Percentiles rank a stretch among this genome's conserved stretches.
phyloP scores from a whole-genome alignment of 2,329 filamentous ascomycete species.

The Trichoderma brevicompactum region DNA sequence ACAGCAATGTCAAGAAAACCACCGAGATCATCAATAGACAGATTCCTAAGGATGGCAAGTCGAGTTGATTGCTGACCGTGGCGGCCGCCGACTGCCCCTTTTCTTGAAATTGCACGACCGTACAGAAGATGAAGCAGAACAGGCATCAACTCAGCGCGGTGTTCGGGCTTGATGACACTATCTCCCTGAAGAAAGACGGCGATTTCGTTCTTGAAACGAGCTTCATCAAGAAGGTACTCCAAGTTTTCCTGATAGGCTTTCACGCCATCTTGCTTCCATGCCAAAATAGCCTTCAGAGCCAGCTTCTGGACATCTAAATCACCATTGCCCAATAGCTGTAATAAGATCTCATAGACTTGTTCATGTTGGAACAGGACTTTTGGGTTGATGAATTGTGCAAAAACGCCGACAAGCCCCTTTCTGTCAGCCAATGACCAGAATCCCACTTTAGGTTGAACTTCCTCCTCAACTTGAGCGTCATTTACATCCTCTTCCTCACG shows the following conservation, averaged over 20 bases:
- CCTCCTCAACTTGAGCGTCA: slow-evolving; percentile 42
- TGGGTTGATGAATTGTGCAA: slow-evolving; percentile 85
- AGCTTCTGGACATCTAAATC: slow-evolving; percentile 88
- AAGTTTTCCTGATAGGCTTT: slow-evolving; percentile 83
- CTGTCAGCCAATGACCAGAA: slow-evolving; percentile 79
- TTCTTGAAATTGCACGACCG: slow-evolving; percentile 83
- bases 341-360: slow-evolving; percentile 75
- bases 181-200: slow-evolving; percentile 82
- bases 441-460: slow-evolving; percentile 42
- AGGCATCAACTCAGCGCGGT: slow-evolving; percentile 77
- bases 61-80: slow-evolving; percentile 81
- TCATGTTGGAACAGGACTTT: slow-evolving; percentile 77
- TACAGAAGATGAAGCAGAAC: slow-evolving; percentile 87
- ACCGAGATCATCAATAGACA: slow-evolving; percentile 74
- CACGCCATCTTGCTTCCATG: slow-evolving; percentile 83
- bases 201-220: slow-evolving; percentile 91
- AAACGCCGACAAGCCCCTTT: slow-evolving; percentile 78
- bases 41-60: slow-evolving; percentile 77
- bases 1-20: slow-evolving; percentile 83
- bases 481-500: slow-evolving; percentile 51
- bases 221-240: slow-evolving; percentile 85
- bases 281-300: slow-evolving; percentile 80
- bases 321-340: slow-evolving; percentile 81
- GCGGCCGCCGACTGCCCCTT: slow-evolving; percentile 74
- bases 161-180: slow-evolving; percentile 71